phyloP scores from a whole-genome alignment of 495 filamentous ascomycete genomes.

The Geoglossum glabrum region DNA sequence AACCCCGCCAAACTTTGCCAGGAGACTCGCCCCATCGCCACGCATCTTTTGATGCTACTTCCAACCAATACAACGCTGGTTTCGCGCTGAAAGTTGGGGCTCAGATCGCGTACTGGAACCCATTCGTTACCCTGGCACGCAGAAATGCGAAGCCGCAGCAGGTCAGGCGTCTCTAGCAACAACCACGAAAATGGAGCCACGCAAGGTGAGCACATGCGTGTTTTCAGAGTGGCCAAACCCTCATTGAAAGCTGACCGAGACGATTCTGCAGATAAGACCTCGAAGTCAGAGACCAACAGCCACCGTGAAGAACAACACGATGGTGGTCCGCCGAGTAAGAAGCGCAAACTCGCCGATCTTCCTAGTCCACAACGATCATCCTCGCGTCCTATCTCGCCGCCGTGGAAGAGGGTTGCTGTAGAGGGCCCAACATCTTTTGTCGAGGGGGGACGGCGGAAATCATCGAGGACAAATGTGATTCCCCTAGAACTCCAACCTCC shows the following conservation, averaged over 20 bases:
- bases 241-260: not conserved
- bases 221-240: not conserved
- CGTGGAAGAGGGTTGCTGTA: constrained; percentile 77
- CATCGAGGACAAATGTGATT: constrained; percentile 56
- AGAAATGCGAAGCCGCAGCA: constrained; percentile 40
- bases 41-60: constrained; percentile 45
- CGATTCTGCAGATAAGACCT: not conserved
- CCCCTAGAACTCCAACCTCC: constrained; percentile 49
- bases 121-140: constrained; percentile 26
- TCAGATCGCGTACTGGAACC: constrained; percentile 21
- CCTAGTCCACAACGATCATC: constrained; percentile 26
- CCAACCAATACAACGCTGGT: constrained; percentile 36
- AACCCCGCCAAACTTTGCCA: constrained; percentile 44
- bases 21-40: constrained; percentile 26
- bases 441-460: constrained; percentile 68
- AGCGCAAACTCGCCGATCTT: constrained; percentile 42
- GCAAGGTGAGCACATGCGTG: not conserved
- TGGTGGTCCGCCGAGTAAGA: constrained; percentile 45
- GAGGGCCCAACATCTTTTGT: constrained; percentile 75
- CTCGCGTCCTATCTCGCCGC: constrained; percentile 47
- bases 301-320: constrained; percentile 14
- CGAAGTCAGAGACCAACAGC: not conserved
- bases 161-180: constrained; percentile 27
- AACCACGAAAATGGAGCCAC: constrained; percentile 14
- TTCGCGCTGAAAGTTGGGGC: constrained; percentile 14